Percentiles rank a stretch among this genome's conserved stretches.
These are phyloP conservation scores for Clonostachys rhizophaga DNA, from an alignment of 2,329 filamentous ascomycete species.

Conservation along the genomic window DNA sequence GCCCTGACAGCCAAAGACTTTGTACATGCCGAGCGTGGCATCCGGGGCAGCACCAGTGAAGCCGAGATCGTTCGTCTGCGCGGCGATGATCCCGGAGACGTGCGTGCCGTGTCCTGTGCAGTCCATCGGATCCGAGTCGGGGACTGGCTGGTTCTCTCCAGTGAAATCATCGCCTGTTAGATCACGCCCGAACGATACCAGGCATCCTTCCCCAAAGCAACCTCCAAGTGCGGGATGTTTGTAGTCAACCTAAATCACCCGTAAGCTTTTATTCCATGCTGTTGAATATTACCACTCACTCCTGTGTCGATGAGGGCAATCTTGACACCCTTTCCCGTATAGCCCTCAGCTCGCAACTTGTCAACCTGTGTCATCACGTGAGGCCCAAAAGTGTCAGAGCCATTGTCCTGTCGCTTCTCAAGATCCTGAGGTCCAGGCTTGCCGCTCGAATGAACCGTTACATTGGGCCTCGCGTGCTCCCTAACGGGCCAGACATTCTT, in stretches of 20 bases:
- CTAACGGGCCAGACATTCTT: too few species aligned
- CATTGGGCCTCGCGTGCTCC: too few species aligned
- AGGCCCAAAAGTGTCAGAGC: too few species aligned
- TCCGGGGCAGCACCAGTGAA: conserved; percentile 55
- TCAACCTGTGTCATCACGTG: conserved; percentile 39
- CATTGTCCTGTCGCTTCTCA: too few species aligned
- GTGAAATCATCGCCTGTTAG: conserved; percentile 48
- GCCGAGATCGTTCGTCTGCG: conserved; percentile 43
- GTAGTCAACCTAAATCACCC: conserved; percentile 33
- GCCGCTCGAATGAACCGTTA: too few species aligned
- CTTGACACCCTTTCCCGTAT: conserved; percentile 37
- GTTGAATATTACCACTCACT: conserved; percentile 9
- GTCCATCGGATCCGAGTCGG: conserved; percentile 43
- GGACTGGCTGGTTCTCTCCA: conserved; percentile 29
- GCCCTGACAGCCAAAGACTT: conserved; percentile 52
- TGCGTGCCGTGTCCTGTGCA: conserved; percentile 39
- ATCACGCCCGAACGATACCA: conserved; percentile 47
- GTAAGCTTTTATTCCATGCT: too few species aligned
- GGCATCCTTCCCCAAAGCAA: conserved; percentile 48
- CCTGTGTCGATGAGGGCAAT: conserved; percentile 41
- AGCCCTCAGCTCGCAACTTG: conserved; percentile 32
- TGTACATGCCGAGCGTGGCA: conserved; percentile 50
- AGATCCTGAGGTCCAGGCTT: too few species aligned
- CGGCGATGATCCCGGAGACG: conserved; percentile 34
- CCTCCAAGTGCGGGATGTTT: conserved; percentile 53